phyloP scores from a whole-genome alignment of 1,139 yeast genomes.

The Geotrichum histeridarum region DNA sequence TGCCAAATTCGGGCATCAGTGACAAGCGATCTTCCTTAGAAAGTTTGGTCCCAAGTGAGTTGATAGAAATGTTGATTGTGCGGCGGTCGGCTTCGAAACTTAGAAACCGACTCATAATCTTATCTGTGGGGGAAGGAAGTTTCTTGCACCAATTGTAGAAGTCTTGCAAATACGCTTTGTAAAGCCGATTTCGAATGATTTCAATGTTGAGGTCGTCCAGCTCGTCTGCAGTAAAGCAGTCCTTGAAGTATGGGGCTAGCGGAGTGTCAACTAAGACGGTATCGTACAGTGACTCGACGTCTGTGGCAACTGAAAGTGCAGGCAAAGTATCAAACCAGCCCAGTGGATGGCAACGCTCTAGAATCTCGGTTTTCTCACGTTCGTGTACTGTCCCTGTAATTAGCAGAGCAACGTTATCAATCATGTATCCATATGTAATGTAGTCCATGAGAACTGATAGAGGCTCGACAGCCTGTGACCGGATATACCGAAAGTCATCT shows the following conservation, averaged over 20 bases:
- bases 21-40: slow-evolving; percentile 59
- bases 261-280: slow-evolving; percentile 95
- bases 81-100: slow-evolving; percentile 94
- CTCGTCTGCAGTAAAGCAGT: slow-evolving; percentile 84
- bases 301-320: slow-evolving; percentile 89
- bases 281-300: slow-evolving; percentile 82
- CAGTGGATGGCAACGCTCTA: slow-evolving; percentile 87
- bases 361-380: slow-evolving; percentile 79
- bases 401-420: slow-evolving; percentile 91
- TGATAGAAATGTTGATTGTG: slow-evolving; percentile 82
- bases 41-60: slow-evolving; percentile 79
- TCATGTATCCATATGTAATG: slow-evolving; percentile 95
- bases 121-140: slow-evolving; percentile 70
- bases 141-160: slow-evolving; percentile 63
- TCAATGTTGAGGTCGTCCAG: slow-evolving; percentile 94
- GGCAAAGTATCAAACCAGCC: slow-evolving; percentile 99
- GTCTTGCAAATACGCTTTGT: slow-evolving; percentile 88
- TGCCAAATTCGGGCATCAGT: slow-evolving; percentile 76
- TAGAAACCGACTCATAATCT: slow-evolving; percentile 70
- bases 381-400: slow-evolving; percentile 96
- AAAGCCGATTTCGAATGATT: slow-evolving; percentile 82
- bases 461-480: slow-evolving; percentile 77
- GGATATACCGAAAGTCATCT: slow-evolving; percentile 77
- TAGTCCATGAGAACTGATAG: slow-evolving; percentile 79
- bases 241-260: slow-evolving; percentile 90